Percentiles rank a stretch among this genome's conserved stretches.
These are phyloP conservation scores for Calonectria pteridis DNA, from an alignment of 2,329 filamentous ascomycete genomes.

Conservation along the genomic window DNA sequence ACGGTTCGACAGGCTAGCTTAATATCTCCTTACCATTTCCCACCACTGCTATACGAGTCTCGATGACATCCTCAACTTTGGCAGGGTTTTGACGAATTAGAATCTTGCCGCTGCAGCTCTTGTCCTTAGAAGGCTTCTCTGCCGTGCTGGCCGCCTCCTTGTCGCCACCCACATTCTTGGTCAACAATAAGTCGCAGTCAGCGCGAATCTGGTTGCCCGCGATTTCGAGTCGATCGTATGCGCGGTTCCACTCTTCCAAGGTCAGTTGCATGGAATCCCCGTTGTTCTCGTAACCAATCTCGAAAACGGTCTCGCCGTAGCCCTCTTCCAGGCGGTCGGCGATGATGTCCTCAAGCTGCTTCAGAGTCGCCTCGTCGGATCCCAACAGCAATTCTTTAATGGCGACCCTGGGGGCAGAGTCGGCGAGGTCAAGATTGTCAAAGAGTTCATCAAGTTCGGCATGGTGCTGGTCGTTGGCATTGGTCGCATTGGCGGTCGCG, in stretches of 20 bases:
- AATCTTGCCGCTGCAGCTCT: conserved; percentile 85
- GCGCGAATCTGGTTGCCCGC: conserved; percentile 76
- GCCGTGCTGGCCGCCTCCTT: conserved; percentile 74
- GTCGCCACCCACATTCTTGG: conserved; percentile 87
- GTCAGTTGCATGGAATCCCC: conserved; percentile 86
- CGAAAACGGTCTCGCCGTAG: conserved; percentile 90
- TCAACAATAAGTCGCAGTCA: conserved; percentile 85
- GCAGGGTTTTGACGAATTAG: conserved; percentile 82
- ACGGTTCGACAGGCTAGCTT: not conserved
- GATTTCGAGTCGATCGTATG: conserved; percentile 73
- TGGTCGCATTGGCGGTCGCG: conserved; percentile 46
- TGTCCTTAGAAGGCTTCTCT: conserved; percentile 72
- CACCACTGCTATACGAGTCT: conserved; percentile 96
- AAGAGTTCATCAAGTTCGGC: conserved; percentile 94
- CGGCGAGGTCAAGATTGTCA: conserved; percentile 85
- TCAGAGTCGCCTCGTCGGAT: conserved; percentile 69
- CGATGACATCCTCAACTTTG: conserved; percentile 88
- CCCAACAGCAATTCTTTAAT: conserved; percentile 83
- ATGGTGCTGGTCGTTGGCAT: conserved; percentile 64
- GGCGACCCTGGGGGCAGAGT: conserved; percentile 74
- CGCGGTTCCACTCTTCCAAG: conserved; percentile 79
- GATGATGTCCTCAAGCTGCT: conserved; percentile 75
- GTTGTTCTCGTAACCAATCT: conserved; percentile 91
- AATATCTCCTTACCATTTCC: conserved; percentile 76
- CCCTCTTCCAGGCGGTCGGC: conserved; percentile 82